Conservation (phyloP, 805 yeast genomes). For the Debaryomyces tyrocola region DNA sequence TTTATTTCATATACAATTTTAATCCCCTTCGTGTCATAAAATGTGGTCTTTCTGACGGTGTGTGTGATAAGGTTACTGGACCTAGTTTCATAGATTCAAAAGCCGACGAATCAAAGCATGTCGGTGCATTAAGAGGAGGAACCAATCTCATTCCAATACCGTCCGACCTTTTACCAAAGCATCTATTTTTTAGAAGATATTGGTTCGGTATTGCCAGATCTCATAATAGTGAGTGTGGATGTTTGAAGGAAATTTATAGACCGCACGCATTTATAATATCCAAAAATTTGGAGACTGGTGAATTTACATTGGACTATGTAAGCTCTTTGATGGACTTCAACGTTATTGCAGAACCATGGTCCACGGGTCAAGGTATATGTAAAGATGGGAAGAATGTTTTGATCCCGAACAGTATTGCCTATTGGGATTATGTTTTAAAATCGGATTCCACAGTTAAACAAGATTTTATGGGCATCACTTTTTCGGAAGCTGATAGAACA, state of each 20-base stretch:
- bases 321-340: constrained; percentile 35
- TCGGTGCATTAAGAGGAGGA: constrained; percentile 11
- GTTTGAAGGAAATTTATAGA: constrained; percentile 16
- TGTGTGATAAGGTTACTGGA: constrained; percentile 5
- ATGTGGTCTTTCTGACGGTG: constrained; percentile 8
- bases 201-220: constrained; percentile 22
- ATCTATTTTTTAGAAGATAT: constrained; percentile 7
- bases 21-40: constrained; percentile 6
- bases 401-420: constrained; percentile 32
- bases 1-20: constrained; percentile 9
- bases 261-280: constrained; percentile 17
- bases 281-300: constrained; percentile 1
- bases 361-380: constrained; percentile 6
- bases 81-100: constrained; percentile 3
- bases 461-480: constrained; percentile 26
- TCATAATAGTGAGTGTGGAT: constrained; percentile 16
- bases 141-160: constrained; percentile 8
- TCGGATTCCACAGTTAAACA: constrained; percentile 12
- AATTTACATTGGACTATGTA: constrained; percentile 22
- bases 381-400: constrained; percentile 24
- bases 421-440: constrained; percentile 18
- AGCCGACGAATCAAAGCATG: constrained; percentile 4
- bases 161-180: constrained; percentile 6
- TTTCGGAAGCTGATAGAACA: constrained; percentile 31
- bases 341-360: constrained; percentile 29